Base-by-base conservation (phyloP, 768 basidiomycete genomes). In the Guyanaporus albipodus region DNA sequence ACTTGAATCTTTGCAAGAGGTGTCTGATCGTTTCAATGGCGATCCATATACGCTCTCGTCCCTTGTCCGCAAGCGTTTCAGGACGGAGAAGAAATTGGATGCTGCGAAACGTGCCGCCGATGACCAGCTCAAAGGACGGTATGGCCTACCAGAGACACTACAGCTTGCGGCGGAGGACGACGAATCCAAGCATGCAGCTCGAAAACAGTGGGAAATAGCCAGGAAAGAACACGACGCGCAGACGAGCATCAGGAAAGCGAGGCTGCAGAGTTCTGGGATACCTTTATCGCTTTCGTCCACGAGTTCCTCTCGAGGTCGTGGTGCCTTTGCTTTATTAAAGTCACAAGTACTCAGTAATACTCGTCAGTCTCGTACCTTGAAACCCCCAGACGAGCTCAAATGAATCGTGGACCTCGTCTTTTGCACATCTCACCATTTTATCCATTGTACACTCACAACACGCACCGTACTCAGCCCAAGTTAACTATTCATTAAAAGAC, bases 1-100 rank as follows among this genome's bases (percentile, higher is more conserved):
- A 4, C 70, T 99, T 19, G 87, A 91, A 56, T 80, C 84, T 1
- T 72, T 99, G 24, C 83, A 91, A 56, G 70, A 75, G 22, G 73
- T 83, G 4, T 91, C 92, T 19, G 83, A 90, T 52, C 82, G 80
- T 31, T 83, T 82, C 57, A 88, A 89, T 55, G 67, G 80, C 2
- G 96, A 99, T 68, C 96, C 96, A 0, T 98, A 95, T 58, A 51
- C 77, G 1, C 78, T 91, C 15, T 94, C 91, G 2, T 62, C 70
- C 12, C 82, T 81, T 55, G 75, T 85, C 2, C 80, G 96, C 33
- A 85, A 85, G 57, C 78, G 79, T 17, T 96, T 98, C 62, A 81
- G 96, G 4, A 80, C 83, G 49, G 87, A 87, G 51, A 99, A 97
- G 72, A 89, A 85, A 68, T 65, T 86, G 0, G 83, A 88, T 38